Percentiles rank a stretch among this genome's conserved stretches.
Evolutionary conservation across 495 filamentous ascomycete genomes (phyloP).

Genomic region (Aspergillus homomorphus): DNA sequence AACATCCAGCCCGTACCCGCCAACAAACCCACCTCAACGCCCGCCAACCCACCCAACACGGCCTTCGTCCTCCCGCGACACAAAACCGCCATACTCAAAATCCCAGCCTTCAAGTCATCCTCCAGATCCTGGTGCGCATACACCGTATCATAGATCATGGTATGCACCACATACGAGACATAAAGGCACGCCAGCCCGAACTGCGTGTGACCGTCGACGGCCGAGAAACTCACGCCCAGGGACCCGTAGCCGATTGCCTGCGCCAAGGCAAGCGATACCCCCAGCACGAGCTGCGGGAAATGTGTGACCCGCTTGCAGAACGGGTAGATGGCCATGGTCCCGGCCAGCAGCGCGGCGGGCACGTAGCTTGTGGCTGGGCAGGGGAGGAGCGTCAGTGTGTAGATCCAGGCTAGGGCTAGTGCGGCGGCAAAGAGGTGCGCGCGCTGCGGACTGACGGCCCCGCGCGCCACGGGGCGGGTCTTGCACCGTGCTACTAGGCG

Average conservation of each 20-base stretch:
- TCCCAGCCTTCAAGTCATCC: slow-evolving; percentile 41
- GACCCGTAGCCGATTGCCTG: background rate
- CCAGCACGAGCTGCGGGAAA: background rate
- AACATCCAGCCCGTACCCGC: background rate
- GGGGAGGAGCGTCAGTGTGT: background rate
- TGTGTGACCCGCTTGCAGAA: background rate
- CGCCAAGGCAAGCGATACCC: background rate
- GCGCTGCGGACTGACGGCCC: slow-evolving; percentile 35
- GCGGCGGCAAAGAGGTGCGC: slow-evolving; percentile 29
- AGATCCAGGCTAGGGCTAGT: background rate
- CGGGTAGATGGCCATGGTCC: background rate
- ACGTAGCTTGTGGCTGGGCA: background rate
- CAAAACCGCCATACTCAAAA: slow-evolving; percentile 37
- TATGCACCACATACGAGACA: slow-evolving; percentile 9
- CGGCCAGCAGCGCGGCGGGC: background rate
- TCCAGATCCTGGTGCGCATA: slow-evolving; percentile 41
- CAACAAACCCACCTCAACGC: background rate
- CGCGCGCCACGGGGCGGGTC: slow-evolving; percentile 44
- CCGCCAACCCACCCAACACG: background rate
- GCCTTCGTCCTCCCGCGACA: slow-evolving; percentile 15
- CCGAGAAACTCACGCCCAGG: background rate
- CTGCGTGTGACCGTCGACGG: background rate
- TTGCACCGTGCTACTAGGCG: slow-evolving; percentile 34
- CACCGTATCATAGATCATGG: slow-evolving; percentile 41
- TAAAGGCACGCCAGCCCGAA: background rate